Conservation (phyloP, 345 rosid genomes). For the Diplotaxis tenuifolia region DNA sequence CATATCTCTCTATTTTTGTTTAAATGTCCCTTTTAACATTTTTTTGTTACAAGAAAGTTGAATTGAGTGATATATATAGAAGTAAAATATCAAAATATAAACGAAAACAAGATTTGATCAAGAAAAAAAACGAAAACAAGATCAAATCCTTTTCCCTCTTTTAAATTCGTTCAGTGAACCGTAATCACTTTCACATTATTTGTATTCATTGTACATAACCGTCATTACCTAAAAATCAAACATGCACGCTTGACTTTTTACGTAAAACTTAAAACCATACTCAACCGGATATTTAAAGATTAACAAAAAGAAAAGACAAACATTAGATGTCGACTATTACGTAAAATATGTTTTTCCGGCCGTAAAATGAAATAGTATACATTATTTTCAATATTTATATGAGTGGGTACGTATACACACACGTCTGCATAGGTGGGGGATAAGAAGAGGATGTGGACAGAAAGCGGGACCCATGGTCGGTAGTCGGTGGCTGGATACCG, state of each 20-base stretch:
- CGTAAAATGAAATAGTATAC: neutral
- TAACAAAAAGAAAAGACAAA: neutral
- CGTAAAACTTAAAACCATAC: neutral
- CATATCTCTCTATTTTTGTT: neutral
- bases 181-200: neutral
- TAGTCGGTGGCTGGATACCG: slow-evolving; percentile 32
- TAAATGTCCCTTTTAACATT: no score
- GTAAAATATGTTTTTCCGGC: neutral
- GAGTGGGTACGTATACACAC: slow-evolving; percentile 10
- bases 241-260: neutral
- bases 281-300: neutral
- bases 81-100: neutral
- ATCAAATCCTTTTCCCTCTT: neutral
- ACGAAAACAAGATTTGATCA: no score
- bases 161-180: neutral
- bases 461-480: slow-evolving; percentile 16
- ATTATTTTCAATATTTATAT: neutral
- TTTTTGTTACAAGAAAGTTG: neutral
- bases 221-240: neutral
- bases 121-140: neutral
- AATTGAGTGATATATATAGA: neutral
- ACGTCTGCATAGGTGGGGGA: neutral
- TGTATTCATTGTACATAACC: neutral
- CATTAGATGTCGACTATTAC: neutral
- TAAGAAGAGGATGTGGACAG: neutral